A percentile compares a stretch with the other conserved stretches of the same genome.
Conservation (phyloP, 345 rosid genomes). For the Clarkia xantiana region DNA sequence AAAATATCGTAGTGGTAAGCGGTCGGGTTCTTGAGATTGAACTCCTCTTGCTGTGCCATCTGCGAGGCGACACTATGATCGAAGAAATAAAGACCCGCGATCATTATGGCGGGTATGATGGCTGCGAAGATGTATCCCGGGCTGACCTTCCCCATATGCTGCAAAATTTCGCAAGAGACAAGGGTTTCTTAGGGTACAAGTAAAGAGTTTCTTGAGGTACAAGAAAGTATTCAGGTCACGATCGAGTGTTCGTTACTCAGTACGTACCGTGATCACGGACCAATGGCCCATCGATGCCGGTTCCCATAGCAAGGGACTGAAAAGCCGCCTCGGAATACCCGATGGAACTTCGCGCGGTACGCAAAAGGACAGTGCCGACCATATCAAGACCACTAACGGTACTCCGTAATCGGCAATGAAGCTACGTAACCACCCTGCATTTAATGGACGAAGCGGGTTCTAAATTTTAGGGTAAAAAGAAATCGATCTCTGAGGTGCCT, state of each 20-base stretch:
- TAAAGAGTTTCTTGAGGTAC: not conserved
- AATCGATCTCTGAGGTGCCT: no score
- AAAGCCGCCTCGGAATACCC: constrained; percentile 21
- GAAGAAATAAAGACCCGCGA: constrained; percentile 17
- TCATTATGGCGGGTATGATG: constrained; percentile 14
- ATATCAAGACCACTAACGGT: constrained; percentile 16
- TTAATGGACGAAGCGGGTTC: no score
- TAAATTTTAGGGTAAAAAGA: no score
- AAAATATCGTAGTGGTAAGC: constrained; percentile 14
- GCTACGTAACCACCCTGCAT: constrained; percentile 24
- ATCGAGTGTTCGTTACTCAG: not conserved
- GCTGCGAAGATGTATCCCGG: constrained; percentile 9
- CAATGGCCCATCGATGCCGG: constrained; percentile 21
- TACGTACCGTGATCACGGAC: constrained; percentile 24
- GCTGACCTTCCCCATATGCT: constrained; percentile 15
- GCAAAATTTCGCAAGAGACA: constrained; percentile 3
- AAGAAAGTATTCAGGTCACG: not conserved
- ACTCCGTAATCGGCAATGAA: constrained; percentile 30
- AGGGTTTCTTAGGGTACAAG: not conserved
- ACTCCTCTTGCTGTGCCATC: constrained; percentile 19
- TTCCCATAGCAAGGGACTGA: constrained; percentile 21
- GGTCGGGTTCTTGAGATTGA: constrained; percentile 16
- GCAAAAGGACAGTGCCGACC: constrained; percentile 19
- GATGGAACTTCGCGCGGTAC: constrained; percentile 16
- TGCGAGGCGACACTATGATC: constrained; percentile 19